Base-by-base conservation (phyloP, 2,329 filamentous ascomycete genomes). In the Emmonsiellopsis sp. region DNA sequence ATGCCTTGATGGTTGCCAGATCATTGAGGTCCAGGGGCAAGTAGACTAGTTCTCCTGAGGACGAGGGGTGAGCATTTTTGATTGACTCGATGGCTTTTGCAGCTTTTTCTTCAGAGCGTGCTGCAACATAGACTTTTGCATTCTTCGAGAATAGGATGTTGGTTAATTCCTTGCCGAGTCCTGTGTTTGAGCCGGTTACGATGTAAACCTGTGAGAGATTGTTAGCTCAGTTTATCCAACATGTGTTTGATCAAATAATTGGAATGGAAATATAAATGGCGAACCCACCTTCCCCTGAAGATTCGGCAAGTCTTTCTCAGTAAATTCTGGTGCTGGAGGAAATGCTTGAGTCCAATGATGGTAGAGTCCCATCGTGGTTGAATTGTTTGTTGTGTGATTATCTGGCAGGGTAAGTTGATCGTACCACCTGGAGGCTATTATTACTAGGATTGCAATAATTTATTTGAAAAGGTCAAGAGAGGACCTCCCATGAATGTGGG, bases 121-220 rank as follows among this genome's bases (percentile, higher is more conserved):
- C 72, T 10, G 70, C 68, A 16, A 76, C 58, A 58, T 75, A 77
- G 38, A 77, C 70, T 49, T 67, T 74, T 35, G 69, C 75, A 55
- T 72, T 70, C 37, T 69, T 65, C 30, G 59, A 57, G 59, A 73
- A 75, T 38, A 76, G 70, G 41, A 74, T 68, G 30, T 62, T 59
- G 11, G 66, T 63, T 0, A 74, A 59, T 38, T 72, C 67, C 52
- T 70, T 66, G 51, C 73, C 73, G 3, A 75, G 59, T 3, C 73
- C 73, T 41, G 65, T 64, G 50, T 64, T 61, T 34, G 64, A 60
- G 10, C 71, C 71, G 2, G 71, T 73, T 5, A 73, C 65, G 20
- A 73, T 63, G 59, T 65, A 69, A 57, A 71, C 68, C 61, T 69
- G 42, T 3, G 20, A 26, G 15, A 41, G 8, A n/a, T 35, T n/a